Evolutionary conservation across 1,284 basidiomycete genomes (phyloP), one percentile per base, ranked within the genome.

Genomic region (Cryptococcus sp.): DNA sequence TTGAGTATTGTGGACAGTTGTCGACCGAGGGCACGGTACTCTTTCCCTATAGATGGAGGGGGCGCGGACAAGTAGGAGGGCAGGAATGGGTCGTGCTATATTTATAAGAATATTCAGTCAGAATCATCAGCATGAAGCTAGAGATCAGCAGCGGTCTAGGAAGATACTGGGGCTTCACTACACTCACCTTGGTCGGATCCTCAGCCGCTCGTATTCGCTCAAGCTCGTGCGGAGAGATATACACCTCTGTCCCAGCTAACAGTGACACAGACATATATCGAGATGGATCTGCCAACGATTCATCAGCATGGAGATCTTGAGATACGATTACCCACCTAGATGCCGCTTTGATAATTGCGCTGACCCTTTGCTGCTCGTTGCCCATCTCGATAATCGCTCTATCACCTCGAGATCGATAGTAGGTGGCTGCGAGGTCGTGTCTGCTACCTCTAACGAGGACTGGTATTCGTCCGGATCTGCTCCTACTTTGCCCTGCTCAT

Each of bases 231-330:
- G 66, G 63, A 2, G 73, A 65, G n/a, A 73, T 60, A 50, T 74
- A 73, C 0, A 75, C 65, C 46, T 69, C 55, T 1, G 75, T 73
- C 1, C 75, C 75, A 26, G 70, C 69, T 10, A 77, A 46, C 5
- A 77, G 52, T 6, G 72, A 58, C 17, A 77, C 69, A 34, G 59
- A 47, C 19, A 54, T 51, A 61, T 73, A 77, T 4, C 57, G 57
- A 2, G 37, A 34, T 1, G 66, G 61, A 55, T 76, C 75, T 76
- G 49, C 5, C 1, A 49, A 46, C 19, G 58, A 29, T 16, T 1
- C 53, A 44, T n/a, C 3, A 44, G n/a, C 16, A 41, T 43, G 25
- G 1, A 16, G 38, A 45, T 22, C 45, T 41, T 17, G 25, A 16
- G 23, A 39, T 40, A 34, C 7, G 13, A 25, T 37, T 19, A 19